A percentile compares a stretch with the other conserved stretches of the same genome.
These are phyloP conservation scores for Hydnum rufescens DNA, from an alignment of 768 basidiomycete genomes.

Conservation along the genomic window DNA sequence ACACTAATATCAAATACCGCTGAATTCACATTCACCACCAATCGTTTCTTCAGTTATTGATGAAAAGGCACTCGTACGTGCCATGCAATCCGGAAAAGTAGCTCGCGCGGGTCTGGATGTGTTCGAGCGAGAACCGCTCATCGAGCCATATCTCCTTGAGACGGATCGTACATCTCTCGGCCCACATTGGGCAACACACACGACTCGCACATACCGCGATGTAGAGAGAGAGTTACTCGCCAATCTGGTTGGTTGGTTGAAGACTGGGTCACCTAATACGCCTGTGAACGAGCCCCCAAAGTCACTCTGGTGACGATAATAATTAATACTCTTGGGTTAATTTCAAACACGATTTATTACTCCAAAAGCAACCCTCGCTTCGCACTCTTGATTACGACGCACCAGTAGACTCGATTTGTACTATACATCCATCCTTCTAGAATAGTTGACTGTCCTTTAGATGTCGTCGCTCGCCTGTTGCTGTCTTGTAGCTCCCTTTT, in stretches of 20 bases:
- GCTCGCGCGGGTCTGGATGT: conserved; percentile 20
- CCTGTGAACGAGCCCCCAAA: conserved; percentile 15
- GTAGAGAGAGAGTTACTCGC: conserved; percentile 14
- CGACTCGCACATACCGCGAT: conserved; percentile 10
- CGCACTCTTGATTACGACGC: too few relatives aligned
- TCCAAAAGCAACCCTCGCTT: too few relatives aligned
- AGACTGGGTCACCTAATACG: conserved; percentile 14
- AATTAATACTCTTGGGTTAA: too few relatives aligned
- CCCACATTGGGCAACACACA: conserved; percentile 11
- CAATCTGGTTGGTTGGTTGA: conserved; percentile 14
- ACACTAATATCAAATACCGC: neutral
- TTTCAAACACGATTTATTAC: too few relatives aligned
- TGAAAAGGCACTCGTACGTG: conserved; percentile 18
- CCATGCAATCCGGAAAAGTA: conserved; percentile 19
- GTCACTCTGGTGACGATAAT: too few relatives aligned
- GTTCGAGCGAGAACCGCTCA: conserved; percentile 19
- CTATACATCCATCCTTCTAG: too few relatives aligned
- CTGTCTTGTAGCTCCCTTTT: too few relatives aligned
- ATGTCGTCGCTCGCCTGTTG: too few relatives aligned
- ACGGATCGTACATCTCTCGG: conserved; percentile 11
- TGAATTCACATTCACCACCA: neutral
- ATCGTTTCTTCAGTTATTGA: conserved; percentile 13
- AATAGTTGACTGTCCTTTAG: too few relatives aligned
- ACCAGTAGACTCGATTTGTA: too few relatives aligned
- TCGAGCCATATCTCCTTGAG: conserved; percentile 16